Evolutionary conservation across 1,139 yeast species (phyloP).

Genomic region (Komagataea norvegica): DNA sequence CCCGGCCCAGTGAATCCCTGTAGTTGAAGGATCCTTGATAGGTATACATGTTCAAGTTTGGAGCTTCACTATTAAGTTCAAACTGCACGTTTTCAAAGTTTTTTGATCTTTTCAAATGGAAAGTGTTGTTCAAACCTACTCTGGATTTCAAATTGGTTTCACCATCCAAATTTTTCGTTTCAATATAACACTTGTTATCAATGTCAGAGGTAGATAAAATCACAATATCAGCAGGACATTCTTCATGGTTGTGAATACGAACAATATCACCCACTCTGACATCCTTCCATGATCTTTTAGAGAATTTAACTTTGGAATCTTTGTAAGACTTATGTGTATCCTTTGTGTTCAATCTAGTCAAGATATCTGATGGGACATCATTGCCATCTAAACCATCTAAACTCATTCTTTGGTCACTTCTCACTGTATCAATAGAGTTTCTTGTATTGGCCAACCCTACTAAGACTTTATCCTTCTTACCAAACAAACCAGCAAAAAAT

Average conservation of each 20-base stretch:
- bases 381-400: conserved; percentile 20
- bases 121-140: conserved; percentile 68
- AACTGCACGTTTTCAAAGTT: conserved; percentile 73
- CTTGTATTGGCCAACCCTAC: conserved; percentile 20
- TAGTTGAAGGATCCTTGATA: conserved; percentile 60
- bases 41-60: conserved; percentile 77
- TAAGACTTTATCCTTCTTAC: conserved; percentile 18
- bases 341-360: conserved; percentile 6
- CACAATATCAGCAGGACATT: conserved; percentile 87
- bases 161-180: conserved; percentile 94
- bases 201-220: conserved; percentile 75
- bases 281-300: conserved; percentile 79
- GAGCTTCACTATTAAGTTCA: conserved; percentile 88
- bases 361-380: conserved; percentile 17
- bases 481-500: conserved; percentile 17
- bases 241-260: conserved; percentile 80
- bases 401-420: conserved; percentile 8
- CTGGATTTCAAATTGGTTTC: conserved; percentile 88
- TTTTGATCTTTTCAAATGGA: conserved; percentile 54
- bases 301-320: conserved; percentile 42
- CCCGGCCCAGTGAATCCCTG: conserved; percentile 32
- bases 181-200: conserved; percentile 90
- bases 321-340: conserved; percentile 25
- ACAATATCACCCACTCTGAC: conserved; percentile 86
- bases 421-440: conserved; percentile 23